phyloP scores from a whole-genome alignment of 352 stramenopile genomes.

The Phytophthora pini region DNA sequence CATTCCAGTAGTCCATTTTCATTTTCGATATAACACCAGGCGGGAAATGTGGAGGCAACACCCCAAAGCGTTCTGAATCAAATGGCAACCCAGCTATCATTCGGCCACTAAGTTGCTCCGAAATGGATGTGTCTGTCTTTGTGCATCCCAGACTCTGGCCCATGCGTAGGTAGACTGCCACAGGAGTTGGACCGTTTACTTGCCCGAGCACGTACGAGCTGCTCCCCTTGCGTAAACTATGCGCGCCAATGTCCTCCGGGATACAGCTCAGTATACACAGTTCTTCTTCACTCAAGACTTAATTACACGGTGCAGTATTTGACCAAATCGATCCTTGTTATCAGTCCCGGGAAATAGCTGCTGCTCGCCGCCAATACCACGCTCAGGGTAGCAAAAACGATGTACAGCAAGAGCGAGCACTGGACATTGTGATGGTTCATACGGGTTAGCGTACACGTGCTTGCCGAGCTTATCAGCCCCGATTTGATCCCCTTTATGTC shows the following conservation, averaged over 20 bases:
- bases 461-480: too few relatives aligned
- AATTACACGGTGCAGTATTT: background rate
- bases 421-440: too few relatives aligned
- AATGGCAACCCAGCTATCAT: background rate
- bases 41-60: background rate
- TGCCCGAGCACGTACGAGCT: background rate
- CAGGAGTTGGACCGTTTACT: background rate
- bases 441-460: too few relatives aligned
- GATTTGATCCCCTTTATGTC: too few relatives aligned
- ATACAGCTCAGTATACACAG: background rate
- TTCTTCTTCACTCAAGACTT: background rate
- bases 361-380: background rate
- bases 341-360: background rate
- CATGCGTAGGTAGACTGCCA: background rate
- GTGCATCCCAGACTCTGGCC: background rate
- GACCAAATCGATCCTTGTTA: slow-evolving; percentile 1
- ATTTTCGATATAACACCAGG: background rate
- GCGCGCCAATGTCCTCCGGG: background rate
- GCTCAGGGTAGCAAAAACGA: background rate
- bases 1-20: background rate
- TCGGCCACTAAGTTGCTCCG: background rate
- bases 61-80: background rate
- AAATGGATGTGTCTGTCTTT: slow-evolving; percentile 3
- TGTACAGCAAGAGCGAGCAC: too few relatives aligned
- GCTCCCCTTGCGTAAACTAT: background rate